These are phyloP conservation scores for Botryosphaeria dothidea DNA, from an alignment of 2,329 filamentous ascomycete genomes.

Conservation along the genomic window DNA sequence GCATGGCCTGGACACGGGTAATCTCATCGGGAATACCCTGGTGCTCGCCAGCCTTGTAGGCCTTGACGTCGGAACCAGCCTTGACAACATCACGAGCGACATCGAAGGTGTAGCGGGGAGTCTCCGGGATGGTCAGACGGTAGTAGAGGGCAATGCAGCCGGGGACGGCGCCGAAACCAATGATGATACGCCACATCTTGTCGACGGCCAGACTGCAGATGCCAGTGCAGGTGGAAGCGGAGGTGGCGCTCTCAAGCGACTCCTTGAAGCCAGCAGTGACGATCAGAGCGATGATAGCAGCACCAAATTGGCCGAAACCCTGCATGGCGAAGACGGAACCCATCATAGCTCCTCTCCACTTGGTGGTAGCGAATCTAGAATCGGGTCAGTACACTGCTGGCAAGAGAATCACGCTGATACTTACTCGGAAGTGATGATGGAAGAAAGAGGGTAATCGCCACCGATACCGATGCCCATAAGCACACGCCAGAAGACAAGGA, in stretches of 20 bases:
- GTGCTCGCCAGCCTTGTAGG: constrained; percentile 68
- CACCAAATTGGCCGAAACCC: constrained; percentile 75
- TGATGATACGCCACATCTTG: constrained; percentile 83
- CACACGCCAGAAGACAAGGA: constrained; percentile 43
- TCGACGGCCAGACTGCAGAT: constrained; percentile 72
- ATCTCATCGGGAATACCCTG: constrained; percentile 69
- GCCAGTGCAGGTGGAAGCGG: constrained; percentile 59
- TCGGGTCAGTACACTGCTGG: not conserved
- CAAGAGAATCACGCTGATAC: constrained; percentile 21
- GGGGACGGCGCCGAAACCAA: constrained; percentile 79
- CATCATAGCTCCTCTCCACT: constrained; percentile 87
- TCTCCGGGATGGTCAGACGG: constrained; percentile 83
- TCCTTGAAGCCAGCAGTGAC: constrained; percentile 71
- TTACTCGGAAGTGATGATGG: constrained; percentile 78
- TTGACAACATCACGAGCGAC: constrained; percentile 73
- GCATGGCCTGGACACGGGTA: constrained; percentile 59
- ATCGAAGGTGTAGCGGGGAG: constrained; percentile 85
- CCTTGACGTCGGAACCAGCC: constrained; percentile 70
- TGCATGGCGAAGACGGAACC: constrained; percentile 85
- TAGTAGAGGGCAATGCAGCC: constrained; percentile 83
- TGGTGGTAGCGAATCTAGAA: constrained; percentile 70
- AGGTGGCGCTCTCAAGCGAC: constrained; percentile 56
- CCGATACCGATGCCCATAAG: constrained; percentile 48
- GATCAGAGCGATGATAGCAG: constrained; percentile 75
- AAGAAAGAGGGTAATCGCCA: constrained; percentile 80